Evolutionary conservation across 2,329 filamentous ascomycete species (phyloP).

Genomic region (Ilyonectria robusta): DNA sequence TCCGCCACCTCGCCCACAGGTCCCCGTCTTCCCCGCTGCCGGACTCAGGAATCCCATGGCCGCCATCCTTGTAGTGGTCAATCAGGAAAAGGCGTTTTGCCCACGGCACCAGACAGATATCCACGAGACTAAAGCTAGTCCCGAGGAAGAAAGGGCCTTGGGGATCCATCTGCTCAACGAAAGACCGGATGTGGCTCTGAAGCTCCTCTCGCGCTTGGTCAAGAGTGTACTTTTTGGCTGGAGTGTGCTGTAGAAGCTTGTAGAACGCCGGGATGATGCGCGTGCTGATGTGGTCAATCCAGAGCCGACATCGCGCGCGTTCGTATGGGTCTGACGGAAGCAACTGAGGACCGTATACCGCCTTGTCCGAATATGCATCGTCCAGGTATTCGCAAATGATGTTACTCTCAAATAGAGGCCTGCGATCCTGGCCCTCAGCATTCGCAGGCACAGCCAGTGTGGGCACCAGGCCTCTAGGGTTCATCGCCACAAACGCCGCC

Average conservation of each 20-base stretch:
- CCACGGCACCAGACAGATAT: constrained; percentile 82
- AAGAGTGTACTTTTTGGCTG: constrained; percentile 63
- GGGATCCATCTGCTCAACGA: constrained; percentile 73
- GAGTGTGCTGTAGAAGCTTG: constrained; percentile 70
- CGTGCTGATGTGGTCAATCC: constrained; percentile 80
- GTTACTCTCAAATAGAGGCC: constrained; percentile 79
- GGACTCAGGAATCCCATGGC: constrained; percentile 63
- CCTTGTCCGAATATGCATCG: constrained; percentile 72
- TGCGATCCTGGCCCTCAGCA: constrained; percentile 53
- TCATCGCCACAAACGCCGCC: constrained; percentile 76
- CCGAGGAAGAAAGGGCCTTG: constrained; percentile 77
- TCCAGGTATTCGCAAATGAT: constrained; percentile 84
- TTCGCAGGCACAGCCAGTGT: constrained; percentile 69
- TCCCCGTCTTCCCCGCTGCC: constrained; percentile 69
- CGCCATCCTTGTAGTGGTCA: constrained; percentile 78
- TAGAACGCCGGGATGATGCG: constrained; percentile 80
- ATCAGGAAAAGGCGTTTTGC: constrained; percentile 80
- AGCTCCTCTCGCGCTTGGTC: constrained; percentile 72
- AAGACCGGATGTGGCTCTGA: constrained; percentile 69
- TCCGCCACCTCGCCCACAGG: constrained; percentile 75
- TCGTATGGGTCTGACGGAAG: constrained; percentile 75
- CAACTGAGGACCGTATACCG: constrained; percentile 61
- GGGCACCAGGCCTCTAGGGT: constrained; percentile 82
- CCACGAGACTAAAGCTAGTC: constrained; percentile 73
- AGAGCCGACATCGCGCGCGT: constrained; percentile 76